Evolutionary conservation across 108 stramenopile genomes (phyloP), one percentile per base, ranked within the genome.

Genomic region (Conticribra guillardii): DNA sequence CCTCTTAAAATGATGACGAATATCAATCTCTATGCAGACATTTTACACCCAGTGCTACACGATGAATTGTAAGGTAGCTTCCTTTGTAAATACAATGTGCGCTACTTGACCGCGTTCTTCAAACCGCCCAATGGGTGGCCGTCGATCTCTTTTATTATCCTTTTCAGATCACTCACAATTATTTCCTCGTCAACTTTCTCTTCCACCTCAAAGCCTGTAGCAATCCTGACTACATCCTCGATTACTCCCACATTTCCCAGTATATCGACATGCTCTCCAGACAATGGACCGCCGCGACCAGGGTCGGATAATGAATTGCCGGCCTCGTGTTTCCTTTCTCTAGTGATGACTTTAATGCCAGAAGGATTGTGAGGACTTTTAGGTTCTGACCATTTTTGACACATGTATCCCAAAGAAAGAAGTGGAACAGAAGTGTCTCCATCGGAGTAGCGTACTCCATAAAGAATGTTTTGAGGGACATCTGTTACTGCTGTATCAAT

Each of bases 391-490:
- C 92, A 96, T 9, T 81, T 79, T 67, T 85, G 84, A 68, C 96
- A 95, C 75, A 92, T 85, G 76, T 92, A 94, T 27, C 96, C 96
- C 19, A 95, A 67, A 28, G 85, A 86, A 24, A 90, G 32, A 11
- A 96, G 80, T n/a, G 96, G 93, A 1, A 95, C 96, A 14, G 80
- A 83, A 3, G 82, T 91, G 78, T 96, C 96, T 18, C 96, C 96
- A 60, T 95, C 89, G 21, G 69, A 69, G 55, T 73, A 84, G 26
- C 69, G 72, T 19, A 93, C 79, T 2, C 96, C 96, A 56, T 79
- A 71, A 2, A 57, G 71, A 41, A 91, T 71, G 24, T 88, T 74
- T 32, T 52, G 56, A 9, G 65, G 51, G 4, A 67, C 65, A 66
- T 84, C 84, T 26, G 86, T 79, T 4, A 87, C 80, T 23, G 63